phyloP scores from a whole-genome alignment of 176 grass and related monocot species.

The Oryza officinalis region DNA sequence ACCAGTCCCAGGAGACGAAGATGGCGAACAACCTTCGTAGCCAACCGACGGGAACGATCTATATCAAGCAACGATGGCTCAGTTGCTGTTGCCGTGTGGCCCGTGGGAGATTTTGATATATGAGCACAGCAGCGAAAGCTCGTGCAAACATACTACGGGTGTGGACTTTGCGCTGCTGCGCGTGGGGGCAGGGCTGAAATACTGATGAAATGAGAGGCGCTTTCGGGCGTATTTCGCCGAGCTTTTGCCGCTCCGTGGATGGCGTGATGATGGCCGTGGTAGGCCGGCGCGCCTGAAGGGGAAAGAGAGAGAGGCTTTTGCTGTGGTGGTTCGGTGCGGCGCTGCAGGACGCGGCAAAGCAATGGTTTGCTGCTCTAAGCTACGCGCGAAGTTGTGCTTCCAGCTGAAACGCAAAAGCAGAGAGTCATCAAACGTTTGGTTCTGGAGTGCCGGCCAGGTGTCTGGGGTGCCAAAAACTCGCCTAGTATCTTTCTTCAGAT shows the following conservation, averaged over 20 bases:
- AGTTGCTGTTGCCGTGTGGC: background rate
- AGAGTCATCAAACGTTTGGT: background rate
- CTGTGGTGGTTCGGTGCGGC: background rate
- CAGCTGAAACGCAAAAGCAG: constrained; percentile 27
- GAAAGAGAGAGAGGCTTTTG: background rate
- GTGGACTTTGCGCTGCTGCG: constrained; percentile 22
- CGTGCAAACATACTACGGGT: constrained; percentile 29
- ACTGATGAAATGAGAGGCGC: constrained; percentile 31
- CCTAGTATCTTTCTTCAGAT: no score
- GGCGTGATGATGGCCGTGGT: constrained; percentile 52
- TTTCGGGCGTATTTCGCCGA: constrained; percentile 46
- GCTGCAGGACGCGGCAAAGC: constrained; percentile 36
- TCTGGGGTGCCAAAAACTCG: background rate
- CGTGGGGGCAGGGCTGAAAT: constrained; percentile 5
- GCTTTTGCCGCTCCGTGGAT: constrained; percentile 35
- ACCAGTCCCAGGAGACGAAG: background rate
- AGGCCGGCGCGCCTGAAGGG: background rate
- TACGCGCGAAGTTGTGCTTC: background rate
- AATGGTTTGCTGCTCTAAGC: constrained; percentile 8
- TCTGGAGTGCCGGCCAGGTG: constrained; percentile 27
- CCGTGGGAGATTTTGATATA: constrained; percentile 21
- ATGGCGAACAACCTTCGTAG: constrained; percentile 17
- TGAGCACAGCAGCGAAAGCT: background rate
- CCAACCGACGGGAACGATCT: constrained; percentile 35
- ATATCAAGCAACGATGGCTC: background rate